Base-by-base conservation (phyloP, 2,329 filamentous ascomycete species). In the Trichoderma atrobrunneum region DNA sequence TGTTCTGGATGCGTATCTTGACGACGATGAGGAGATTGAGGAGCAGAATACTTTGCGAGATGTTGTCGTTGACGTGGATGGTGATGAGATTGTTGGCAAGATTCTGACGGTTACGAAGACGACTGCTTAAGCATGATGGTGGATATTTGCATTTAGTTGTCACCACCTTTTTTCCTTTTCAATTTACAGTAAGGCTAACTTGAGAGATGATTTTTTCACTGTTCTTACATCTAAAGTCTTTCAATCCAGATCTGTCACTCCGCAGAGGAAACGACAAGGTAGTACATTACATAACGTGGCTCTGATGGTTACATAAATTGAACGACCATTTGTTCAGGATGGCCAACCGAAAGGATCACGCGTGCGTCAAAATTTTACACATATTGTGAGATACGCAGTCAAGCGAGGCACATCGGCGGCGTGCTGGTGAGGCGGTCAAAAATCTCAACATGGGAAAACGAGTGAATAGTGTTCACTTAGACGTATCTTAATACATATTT, bases 1-100 rank as follows among this genome's bases (percentile, higher is more conserved):
- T 24, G 26, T 72, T 16, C n/a, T 72, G 16, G 71, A 72, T 18
- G 64, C 48, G 7, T 69, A 72, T 4, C 57, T 72, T 21, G 71
- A 72, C 11, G 71, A 72, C 6, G 64, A 68, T 7, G 48, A 69
- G 34, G 71, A 69, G 51, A 69, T 72, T 51, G 12, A 18, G 7
- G 65, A 63, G 10, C 26, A 30, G 7, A 14, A 48, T 11, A 8
- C 10, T 6, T 21, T 72, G 3, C 32, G 57, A 6, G 59, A 69
- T 28, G 63, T 43, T 28, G 16, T 69, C 1, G 10, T 72, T 48
- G 36, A 69, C 24, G 65, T 72, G 30, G 71, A 68, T 10, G 71
- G 21, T 26, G 59, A 18, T 2, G 71, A 72, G 3, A 60, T 61
- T 11, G 48, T 57, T 24, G 67, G 67, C 30, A 70, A 26, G 59